Base-by-base conservation (phyloP, 1,284 basidiomycete genomes). In the Phellopilus nigrolimitatus region DNA sequence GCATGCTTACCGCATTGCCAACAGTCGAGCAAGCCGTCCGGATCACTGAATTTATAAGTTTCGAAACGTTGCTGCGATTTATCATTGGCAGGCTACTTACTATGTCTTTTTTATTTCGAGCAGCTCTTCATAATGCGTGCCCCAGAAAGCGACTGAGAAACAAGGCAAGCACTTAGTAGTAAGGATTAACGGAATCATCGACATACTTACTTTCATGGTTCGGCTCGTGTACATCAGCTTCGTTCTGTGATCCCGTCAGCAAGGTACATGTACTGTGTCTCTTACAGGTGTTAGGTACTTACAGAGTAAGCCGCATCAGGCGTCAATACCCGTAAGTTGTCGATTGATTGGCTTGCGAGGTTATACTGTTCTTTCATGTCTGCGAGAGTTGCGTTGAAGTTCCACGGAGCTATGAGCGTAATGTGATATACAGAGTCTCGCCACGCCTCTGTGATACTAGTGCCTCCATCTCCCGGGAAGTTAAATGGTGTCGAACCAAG, bases 381-480 rank as follows among this genome's bases (percentile, higher is more conserved):
- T 21, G 49, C 59, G 4, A 25, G 36, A 3, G 61, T 64, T 7
- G 63, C 49, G 45, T 64, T 60, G 53, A 59, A 64, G 39, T 57
- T 59, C 59, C 61, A 66, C 3, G 46, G 42, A 22, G 57, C 49
- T 2, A 59, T 55, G 25, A 58, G 45, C 9, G 61, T 64, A 40
- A 62, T 45, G 45, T 64, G 62, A 41, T 59, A 62, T 1, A 65
- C 30, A 21, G 62, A 58, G 3, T 54, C 51, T 15, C 63, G 50
- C 63, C 63, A 66, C 7, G 62, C 62, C 5, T 58, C 55, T 4
- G 60, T 63, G 15, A 64, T 57, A 41, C 60, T 61, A 3, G 62
- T 65, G 3, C 28, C 45, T 25, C 54, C 51, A n/a, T 56, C 55
- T 27, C 52, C 56, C 7, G 57, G 55, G 46, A 57, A 63, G 5